These are phyloP conservation scores for Pyracantha coccinea DNA, from an alignment of 331 rosid genomes.

Conservation along the genomic window DNA sequence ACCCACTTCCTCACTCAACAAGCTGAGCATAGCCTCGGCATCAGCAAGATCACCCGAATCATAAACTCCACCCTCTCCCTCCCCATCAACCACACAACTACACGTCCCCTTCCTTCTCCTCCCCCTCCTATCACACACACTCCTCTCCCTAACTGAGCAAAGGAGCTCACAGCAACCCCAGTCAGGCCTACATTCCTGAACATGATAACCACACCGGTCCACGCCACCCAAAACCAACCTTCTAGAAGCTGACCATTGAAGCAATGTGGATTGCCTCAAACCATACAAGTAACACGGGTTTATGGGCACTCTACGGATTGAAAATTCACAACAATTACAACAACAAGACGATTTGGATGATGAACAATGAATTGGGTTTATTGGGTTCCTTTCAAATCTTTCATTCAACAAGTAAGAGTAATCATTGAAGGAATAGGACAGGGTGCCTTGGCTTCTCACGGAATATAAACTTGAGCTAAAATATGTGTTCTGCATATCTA, in stretches of 20 bases:
- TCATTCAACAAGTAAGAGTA: conserved; percentile 44
- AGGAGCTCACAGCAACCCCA: conserved; percentile 32
- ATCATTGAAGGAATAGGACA: conserved; percentile 46
- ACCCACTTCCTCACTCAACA: conserved; percentile 65
- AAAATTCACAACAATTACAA: conserved; percentile 39
- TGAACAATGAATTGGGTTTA: conserved; percentile 28
- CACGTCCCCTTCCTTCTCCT: conserved; percentile 35
- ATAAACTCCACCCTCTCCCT: conserved; percentile 21
- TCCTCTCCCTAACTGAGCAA: conserved; percentile 31
- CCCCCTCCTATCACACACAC: conserved; percentile 28
- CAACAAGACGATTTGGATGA: conserved; percentile 22
- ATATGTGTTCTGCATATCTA: conserved; percentile 46
- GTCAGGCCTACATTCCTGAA: conserved; percentile 32
- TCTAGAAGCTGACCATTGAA: conserved; percentile 63
- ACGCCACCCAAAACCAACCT: conserved; percentile 53
- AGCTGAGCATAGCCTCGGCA: conserved; percentile 57
- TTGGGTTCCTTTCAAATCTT: conserved; percentile 47
- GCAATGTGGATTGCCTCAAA: conserved; percentile 68
- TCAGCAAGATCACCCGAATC: conserved; percentile 34
- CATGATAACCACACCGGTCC: conserved; percentile 29
- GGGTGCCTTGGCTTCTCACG: conserved; percentile 25
- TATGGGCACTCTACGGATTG: conserved; percentile 36
- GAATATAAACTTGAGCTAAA: conserved; percentile 58
- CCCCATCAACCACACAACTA: conserved; percentile 28
- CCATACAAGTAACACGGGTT: conserved; percentile 48